Evolutionary conservation across 2,329 filamentous ascomycete genomes (phyloP), one percentile per base, ranked within the genome.

Genomic region (Fusarium continuum): DNA sequence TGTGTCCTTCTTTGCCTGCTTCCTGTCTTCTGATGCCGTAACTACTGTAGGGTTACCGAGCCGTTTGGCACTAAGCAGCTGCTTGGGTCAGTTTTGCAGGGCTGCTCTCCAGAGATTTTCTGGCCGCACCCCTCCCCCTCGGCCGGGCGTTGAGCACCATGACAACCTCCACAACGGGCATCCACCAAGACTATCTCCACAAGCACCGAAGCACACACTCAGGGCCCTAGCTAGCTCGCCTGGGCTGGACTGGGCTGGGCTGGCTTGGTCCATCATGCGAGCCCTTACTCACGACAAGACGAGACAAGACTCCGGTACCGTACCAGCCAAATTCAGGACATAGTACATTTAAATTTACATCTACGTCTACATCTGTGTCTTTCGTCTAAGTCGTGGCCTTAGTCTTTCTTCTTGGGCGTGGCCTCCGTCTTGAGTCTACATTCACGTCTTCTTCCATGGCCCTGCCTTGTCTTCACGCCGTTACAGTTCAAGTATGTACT

Each of bases 1-100:
- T 62, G 64, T 67, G 58, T 54, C 38, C 62, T 64, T 66, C 50
- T 52, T 56, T 48, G 55, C 58, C 61, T 45, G 58, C 55, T 58
- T 62, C 47, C 48, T 60, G 43, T 53, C 60, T 61, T 62, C 53
- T 51, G 55, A 67, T 44, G 32, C 38, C 31, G 17, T 59, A n/a
- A n/a, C n/a, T n/a, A 46, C 55, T 51, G 66, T 66, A 70, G 59
- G 61, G 66, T 68, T 68, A 59, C 62, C 51, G 64, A 62, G 59
- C 53, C 62, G 58, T 55, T 64, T 59, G 56, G 55, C 61, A 69
- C 66, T 69, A 69, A 65, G 41, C 20, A 55, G 55, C 36, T 48
- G 48, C 55, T 63, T 65, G 59, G 55, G 45, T 53, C 44, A 53
- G 55, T 50, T 62, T 64, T 62, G 48, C 41, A 59, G 45, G 62